Base-by-base conservation (phyloP, 2,329 filamentous ascomycete genomes). In the Fusarium ambrosium region DNA sequence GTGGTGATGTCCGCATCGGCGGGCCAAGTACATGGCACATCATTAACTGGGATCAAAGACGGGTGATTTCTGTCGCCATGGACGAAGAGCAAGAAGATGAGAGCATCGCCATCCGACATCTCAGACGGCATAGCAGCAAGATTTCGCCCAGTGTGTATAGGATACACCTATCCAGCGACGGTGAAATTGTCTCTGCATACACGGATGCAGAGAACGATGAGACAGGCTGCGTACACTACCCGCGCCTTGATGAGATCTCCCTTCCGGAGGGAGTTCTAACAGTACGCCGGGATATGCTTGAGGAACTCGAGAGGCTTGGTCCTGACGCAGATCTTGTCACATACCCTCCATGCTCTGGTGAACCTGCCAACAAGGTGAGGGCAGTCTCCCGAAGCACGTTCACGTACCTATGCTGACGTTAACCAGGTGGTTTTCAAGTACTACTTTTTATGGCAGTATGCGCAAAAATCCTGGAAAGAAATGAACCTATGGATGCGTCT, bases 401-500 rank as follows among this genome's bases (percentile, higher is more conserved):
- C n/a, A 60, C 24, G 29, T 43, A 14, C 6, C 11, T 34, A 16
- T 53, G 14, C 62, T 69, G n/a, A 66, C 37, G 11, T 18, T 34
- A 1, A 3, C 6, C 6, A 75, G 73, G 74, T 68, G 10, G 77
- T 80, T 0, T 83, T 82, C 48, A 84, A 84, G 39, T 83, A 84
- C 68, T 81, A 80, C 69, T 79, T 81, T 13, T 13, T 78, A 3
- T 74, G 68, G 39, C 70, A 79, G 11, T 75, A 48, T 70, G 72
- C 55, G 1, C 66, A 32, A 9, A 66, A 9, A 63, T 62, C 53
- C 5, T 84, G 82, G 83, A 65, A 82, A 14, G 83, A 85, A 66
- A 72, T 81, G 67, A 80, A 83, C 24, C 20, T 81, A 6, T 77
- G 77, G 70, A 80, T 82, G 75, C 79, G 78, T 34, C 80, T 85